Evolutionary conservation across 1,284 basidiomycete genomes (phyloP).

Genomic region (Tilletia setariae): DNA sequence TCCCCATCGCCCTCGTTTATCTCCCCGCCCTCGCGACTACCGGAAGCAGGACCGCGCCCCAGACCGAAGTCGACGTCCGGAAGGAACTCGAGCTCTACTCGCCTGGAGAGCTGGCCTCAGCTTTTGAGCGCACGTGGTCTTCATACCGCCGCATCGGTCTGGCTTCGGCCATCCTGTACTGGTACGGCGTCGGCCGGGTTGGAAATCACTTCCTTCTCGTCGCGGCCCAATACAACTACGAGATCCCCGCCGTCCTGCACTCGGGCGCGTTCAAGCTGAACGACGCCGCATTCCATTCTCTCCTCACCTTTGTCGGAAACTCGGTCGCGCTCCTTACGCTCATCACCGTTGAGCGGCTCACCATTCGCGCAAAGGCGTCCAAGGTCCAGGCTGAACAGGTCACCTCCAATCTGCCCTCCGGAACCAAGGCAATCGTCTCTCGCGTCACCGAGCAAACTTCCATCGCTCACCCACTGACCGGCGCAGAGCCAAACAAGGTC

Average conservation of each 20-base stretch:
- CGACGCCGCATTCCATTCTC: constrained; percentile 29
- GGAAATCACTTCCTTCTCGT: neutral
- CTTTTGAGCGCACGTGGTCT: constrained; percentile 38
- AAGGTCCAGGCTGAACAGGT: neutral
- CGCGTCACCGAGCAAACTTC: neutral
- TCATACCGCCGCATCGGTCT: constrained; percentile 36
- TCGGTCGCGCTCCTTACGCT: constrained; percentile 21
- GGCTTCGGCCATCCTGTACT: constrained; percentile 32
- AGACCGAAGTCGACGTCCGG: constrained; percentile 26
- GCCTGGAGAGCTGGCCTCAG: constrained; percentile 35
- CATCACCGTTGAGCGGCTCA: constrained; percentile 27
- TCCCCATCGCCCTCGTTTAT: constrained; percentile 17
- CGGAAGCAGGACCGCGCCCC: constrained; percentile 17
- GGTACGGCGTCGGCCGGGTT: constrained; percentile 36
- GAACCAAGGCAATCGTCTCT: neutral
- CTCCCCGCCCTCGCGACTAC: constrained; percentile 23
- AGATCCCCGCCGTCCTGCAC: neutral
- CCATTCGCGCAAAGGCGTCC: constrained; percentile 26
- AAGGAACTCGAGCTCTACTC: constrained; percentile 27
- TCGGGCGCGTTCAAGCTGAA: constrained; percentile 19
- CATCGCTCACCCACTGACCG: constrained; percentile 26
- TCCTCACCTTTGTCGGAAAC: constrained; percentile 28
- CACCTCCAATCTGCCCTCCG: neutral
- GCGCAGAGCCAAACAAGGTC: constrained; percentile 24
- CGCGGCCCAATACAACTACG: neutral